Conservation (phyloP, 805 yeast genomes). For the Metschnikowia noctiluminum region DNA sequence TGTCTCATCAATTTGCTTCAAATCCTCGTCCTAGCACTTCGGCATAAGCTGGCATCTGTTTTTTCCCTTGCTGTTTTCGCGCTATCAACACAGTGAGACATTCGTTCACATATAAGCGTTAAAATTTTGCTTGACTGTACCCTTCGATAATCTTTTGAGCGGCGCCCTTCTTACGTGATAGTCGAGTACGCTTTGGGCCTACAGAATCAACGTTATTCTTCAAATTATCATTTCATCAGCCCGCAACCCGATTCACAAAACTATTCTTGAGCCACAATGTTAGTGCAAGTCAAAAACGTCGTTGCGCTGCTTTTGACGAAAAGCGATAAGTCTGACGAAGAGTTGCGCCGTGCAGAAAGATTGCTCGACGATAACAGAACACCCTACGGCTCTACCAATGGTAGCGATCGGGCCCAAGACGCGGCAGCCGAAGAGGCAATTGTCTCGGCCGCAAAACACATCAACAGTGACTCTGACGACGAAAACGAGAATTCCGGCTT, state of each 20-base stretch:
- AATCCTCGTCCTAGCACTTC: neutral
- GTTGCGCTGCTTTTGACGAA: conserved; percentile 26
- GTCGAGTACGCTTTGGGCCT: too few relatives aligned
- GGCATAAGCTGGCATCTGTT: neutral
- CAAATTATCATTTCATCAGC: too few relatives aligned
- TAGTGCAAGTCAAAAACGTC: conserved; percentile 30
- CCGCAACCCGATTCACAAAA: neutral
- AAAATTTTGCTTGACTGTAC: too few relatives aligned
- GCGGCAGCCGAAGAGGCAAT: conserved; percentile 37
- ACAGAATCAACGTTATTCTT: neutral
- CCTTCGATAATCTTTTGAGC: too few relatives aligned
- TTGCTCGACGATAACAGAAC: conserved; percentile 31
- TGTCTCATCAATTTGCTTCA: neutral
- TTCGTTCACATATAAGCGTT: neutral
- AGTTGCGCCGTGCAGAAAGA: conserved; percentile 29
- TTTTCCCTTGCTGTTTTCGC: conserved; percentile 9
- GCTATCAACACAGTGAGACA: neutral
- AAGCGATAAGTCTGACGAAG: conserved; percentile 22
- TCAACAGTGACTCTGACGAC: conserved; percentile 21
- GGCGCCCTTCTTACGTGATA: too few relatives aligned
- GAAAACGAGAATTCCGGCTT: conserved; percentile 25
- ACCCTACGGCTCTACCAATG: conserved; percentile 36
- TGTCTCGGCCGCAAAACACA: conserved; percentile 27
- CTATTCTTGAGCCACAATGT: conserved; percentile 4
- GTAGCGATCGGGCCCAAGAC: conserved; percentile 33